Percentiles rank a stretch among this genome's conserved stretches.
Evolutionary conservation across 2,329 filamentous ascomycete species (phyloP).

Genomic region (Aquanectria penicillioides): DNA sequence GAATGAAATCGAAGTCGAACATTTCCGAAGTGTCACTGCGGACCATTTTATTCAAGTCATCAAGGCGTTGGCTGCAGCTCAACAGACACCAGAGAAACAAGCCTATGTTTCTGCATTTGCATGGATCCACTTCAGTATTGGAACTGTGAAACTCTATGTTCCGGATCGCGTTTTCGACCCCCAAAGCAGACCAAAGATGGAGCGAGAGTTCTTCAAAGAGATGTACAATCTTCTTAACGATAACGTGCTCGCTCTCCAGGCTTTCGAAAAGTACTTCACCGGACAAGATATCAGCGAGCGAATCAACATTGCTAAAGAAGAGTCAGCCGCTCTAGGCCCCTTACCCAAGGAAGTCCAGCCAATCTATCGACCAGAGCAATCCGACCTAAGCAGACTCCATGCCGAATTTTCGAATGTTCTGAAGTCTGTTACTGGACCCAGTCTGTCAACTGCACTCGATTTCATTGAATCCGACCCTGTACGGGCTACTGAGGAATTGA

Average conservation of each 20-base stretch:
- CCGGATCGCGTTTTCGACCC: slow-evolving; percentile 91
- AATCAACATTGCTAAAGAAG: slow-evolving; percentile 68
- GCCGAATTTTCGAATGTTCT: slow-evolving; percentile 84
- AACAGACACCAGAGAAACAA: slow-evolving; percentile 27
- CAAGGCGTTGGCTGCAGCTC: slow-evolving; percentile 51
- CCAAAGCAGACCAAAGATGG: slow-evolving; percentile 71
- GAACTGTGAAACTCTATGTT: slow-evolving; percentile 81
- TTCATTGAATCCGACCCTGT: slow-evolving; percentile 35
- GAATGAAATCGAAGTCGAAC: slow-evolving; percentile 41
- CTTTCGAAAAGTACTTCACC: slow-evolving; percentile 74
- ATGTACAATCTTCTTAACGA: slow-evolving; percentile 64
- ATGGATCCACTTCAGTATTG: slow-evolving; percentile 81
- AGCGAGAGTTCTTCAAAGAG: slow-evolving; percentile 66
- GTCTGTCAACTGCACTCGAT: slow-evolving; percentile 51
- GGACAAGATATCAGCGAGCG: slow-evolving; percentile 76
- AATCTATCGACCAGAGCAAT: slow-evolving; percentile 76
- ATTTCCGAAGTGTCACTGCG: slow-evolving; percentile 51
- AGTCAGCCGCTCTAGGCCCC: slow-evolving; percentile 71
- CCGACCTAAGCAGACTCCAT: slow-evolving; percentile 77
- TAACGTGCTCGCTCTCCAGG: slow-evolving; percentile 68
- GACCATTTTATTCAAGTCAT: slow-evolving; percentile 58
- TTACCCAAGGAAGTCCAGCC: slow-evolving; percentile 71
- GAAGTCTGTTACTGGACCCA: slow-evolving; percentile 66
- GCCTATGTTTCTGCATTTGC: slow-evolving; percentile 60
- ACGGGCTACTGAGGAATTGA: slow-evolving; percentile 51